A percentile compares a stretch with the other conserved stretches of the same genome.
Evolutionary conservation across 2,329 filamentous ascomycete species (phyloP).

Genomic region (Phoma sp.): DNA sequence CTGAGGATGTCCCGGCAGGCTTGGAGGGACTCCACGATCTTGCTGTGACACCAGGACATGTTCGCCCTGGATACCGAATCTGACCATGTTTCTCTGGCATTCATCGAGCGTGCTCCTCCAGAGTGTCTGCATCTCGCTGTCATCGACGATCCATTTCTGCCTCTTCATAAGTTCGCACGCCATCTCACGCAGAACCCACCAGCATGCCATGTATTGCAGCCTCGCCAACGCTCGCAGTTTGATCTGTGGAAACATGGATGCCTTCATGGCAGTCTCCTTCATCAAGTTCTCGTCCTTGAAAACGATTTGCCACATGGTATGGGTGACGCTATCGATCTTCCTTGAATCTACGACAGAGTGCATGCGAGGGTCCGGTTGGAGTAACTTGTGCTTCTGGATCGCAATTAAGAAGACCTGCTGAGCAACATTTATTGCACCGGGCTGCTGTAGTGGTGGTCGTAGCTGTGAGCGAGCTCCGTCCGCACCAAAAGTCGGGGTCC

Average conservation of each 20-base stretch:
- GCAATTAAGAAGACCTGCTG: not conserved
- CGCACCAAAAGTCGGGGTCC: no score
- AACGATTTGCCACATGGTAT: constrained; percentile 23
- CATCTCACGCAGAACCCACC: constrained; percentile 29
- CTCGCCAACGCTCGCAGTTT: constrained; percentile 25
- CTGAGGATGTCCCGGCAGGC: no score
- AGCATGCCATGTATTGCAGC: constrained; percentile 28
- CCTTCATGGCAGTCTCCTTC: constrained; percentile 6
- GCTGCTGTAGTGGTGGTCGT: no score
- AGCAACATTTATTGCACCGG: no score
- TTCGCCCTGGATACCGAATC: not conserved
- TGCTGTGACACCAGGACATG: no score
- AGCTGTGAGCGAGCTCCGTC: no score
- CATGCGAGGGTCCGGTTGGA: not conserved
- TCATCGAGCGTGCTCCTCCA: constrained; percentile 10
- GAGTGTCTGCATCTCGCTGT: constrained; percentile 13
- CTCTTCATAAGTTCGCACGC: not conserved
- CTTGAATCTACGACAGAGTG: not conserved
- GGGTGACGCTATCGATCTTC: constrained; percentile 13
- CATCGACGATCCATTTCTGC: constrained; percentile 8
- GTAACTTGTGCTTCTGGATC: not conserved
- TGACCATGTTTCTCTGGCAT: not conserved
- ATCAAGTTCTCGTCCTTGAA: constrained; percentile 10
- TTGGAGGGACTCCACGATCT: no score
- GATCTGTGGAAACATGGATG: constrained; percentile 12